Evolutionary conservation across 371 early-diverging fungal species (phyloP), one percentile per base, ranked within the genome.

Genomic region (Lichtheimia ramosa): DNA sequence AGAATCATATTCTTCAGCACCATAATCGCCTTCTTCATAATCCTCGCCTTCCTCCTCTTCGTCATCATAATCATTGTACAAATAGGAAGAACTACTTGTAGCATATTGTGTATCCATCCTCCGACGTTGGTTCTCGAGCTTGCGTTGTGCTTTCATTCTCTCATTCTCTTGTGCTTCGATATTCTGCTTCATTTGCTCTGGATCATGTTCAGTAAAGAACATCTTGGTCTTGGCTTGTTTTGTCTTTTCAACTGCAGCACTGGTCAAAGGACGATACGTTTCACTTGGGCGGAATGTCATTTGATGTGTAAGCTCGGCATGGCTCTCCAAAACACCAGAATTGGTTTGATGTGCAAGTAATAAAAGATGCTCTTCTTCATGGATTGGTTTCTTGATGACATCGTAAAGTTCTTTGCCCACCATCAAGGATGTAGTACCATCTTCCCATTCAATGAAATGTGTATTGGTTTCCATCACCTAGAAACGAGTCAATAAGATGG

Each of bases 361-460:
- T 71, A 87, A 94, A 24, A 85, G 83, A 51, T 92, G 87, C 48
- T 77, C 74, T 15, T 83, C 74, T 41, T 74, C 68, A 3, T 66
- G 66, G 56, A 85, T 76, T 0, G 79, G 60, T 24, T 87, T 85
- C 23, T 74, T 63, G 15, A 71, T 69, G 15, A 89, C 86, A 63
- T 91, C 91, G 71, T 91, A 93, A 55, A 86, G 73, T 59, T 95
- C 93, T 20, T 83, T 81, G 24, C 92, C 93, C 39, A 95, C 66
- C 40, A 89, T 73, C 5, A 95, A 66, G 0, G 93, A 91, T 62
- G 81, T 73, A 18, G 83, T 69, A 15, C 89, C 89, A 64, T 95
- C 93, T 18, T 89, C 89, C 96, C 96, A 95, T 43, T 86, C 81
- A 3, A 95, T 86, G 28, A 93, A 68, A 8, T 89, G 85, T 0